Evolutionary conservation across 345 rosid species (phyloP).

Genomic region (Dimocarpus longan): DNA sequence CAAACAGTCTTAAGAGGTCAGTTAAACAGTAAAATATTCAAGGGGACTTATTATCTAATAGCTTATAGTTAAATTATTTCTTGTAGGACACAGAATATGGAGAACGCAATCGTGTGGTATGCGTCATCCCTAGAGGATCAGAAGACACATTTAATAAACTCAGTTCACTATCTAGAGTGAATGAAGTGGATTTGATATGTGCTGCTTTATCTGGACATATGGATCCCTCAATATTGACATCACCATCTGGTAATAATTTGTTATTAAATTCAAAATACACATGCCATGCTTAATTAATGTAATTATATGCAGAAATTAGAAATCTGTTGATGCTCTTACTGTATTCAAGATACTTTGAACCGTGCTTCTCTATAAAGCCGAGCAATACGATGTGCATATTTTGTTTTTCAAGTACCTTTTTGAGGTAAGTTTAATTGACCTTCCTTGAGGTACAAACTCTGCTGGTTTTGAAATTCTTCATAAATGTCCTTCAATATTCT

Average conservation of each 20-base stretch:
- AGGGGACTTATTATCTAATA: neutral
- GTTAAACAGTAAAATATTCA: neutral
- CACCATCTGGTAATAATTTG: constrained; percentile 56
- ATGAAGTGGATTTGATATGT: constrained; percentile 66
- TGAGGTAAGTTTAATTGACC: no score
- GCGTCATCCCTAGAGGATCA: constrained; percentile 61
- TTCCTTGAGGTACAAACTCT: no score
- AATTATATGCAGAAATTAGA: neutral
- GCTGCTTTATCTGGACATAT: constrained; percentile 74
- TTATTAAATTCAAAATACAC: constrained; percentile 7
- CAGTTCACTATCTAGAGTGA: constrained; percentile 55
- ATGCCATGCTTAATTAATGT: constrained; percentile 1
- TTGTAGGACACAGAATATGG: constrained; percentile 51
- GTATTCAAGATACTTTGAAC: neutral
- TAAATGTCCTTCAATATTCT: no score
- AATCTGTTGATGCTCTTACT: neutral
- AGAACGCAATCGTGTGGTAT: constrained; percentile 45
- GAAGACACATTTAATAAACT: constrained; percentile 54
- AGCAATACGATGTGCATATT: neutral
- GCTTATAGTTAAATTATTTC: constrained; percentile 10
- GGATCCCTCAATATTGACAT: constrained; percentile 52
- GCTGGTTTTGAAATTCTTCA: no score
- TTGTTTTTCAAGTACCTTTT: neutral
- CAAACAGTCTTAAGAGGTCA: neutral
- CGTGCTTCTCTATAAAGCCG: no score